Evolutionary conservation across 1,284 basidiomycete genomes (phyloP), one percentile per base, ranked within the genome.

Genomic region (Gomphus sp.): DNA sequence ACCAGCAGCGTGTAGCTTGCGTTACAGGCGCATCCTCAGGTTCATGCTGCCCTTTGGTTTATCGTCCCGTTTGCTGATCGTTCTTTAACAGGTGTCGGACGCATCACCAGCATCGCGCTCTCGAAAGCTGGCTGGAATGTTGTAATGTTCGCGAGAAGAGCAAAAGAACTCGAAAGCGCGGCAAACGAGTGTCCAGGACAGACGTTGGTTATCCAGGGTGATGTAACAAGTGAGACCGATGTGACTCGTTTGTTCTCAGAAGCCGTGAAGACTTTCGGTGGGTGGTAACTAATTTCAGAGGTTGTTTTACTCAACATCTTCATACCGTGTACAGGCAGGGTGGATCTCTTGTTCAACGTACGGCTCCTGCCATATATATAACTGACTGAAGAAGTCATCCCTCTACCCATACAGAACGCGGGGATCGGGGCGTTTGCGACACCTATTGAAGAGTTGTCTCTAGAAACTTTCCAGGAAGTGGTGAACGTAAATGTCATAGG

Each of bases 291-390:
- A 25, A 34, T 11, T 37, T 7, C 12, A 43, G 36, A 43, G 2
- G 14, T 14, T 2, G 41, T 36, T 5, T 22, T 37, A 18, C 25
- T 14, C 10, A 34, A 54, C 34, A 11, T 36, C 39, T 60, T 36
- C 48, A 47, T 43, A 12, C 31, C 49, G 47, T 34, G 47, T 33
- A 47, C 62, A 87, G 85, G 85, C 6, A 76, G 85, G 2, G 66
- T 92, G 25, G 89, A 93, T 67, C 65, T 91, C n/a, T 66, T 89
- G 16, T 93, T 92, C 74, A 92, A 93, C 68, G 89, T 85, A 65
- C 69, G 79, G n/a, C 51, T 64, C 36, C 54, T 44, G 54, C 12
- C 56, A 43, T 31, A 36, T 33, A 54, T 39, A 37, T 12, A 8
- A 37, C 11, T 37, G 37, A 28, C 44, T 4, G 25, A 44, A 41